phyloP scores from a whole-genome alignment of 768 basidiomycete species.

The Collybia sp. region DNA sequence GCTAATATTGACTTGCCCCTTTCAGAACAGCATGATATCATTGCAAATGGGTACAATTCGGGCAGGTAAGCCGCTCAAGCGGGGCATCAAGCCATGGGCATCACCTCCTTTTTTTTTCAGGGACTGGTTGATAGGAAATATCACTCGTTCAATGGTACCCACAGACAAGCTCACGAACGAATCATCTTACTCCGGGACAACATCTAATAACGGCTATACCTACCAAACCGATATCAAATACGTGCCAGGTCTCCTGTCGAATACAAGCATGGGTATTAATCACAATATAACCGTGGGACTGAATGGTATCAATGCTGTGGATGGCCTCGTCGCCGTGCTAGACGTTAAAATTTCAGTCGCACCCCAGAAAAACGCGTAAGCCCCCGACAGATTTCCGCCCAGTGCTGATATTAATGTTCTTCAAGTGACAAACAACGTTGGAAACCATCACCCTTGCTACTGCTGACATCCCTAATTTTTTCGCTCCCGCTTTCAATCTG shows the following conservation, averaged over 20 bases:
- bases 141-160: constrained; percentile 49
- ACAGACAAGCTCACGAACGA: constrained; percentile 49
- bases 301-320: constrained; percentile 57
- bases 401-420: too few species aligned
- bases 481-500: too few species aligned
- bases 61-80: constrained; percentile 46
- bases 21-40: constrained; percentile 63
- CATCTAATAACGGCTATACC: constrained; percentile 61
- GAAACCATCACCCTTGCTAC: too few species aligned
- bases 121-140: constrained; percentile 84
- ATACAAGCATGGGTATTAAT: constrained; percentile 67
- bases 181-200: constrained; percentile 58
- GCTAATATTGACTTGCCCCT: constrained; percentile 2
- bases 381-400: too few species aligned
- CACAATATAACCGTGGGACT: constrained; percentile 53
- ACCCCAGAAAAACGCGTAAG: too few species aligned
- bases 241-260: constrained; percentile 63
- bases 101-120: constrained; percentile 26
- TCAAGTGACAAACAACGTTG: too few species aligned
- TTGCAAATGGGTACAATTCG: constrained; percentile 76
- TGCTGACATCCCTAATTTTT: too few species aligned
- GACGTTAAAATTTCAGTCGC: constrained; percentile 51
- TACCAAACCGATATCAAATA: constrained; percentile 71
- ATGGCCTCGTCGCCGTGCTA: constrained; percentile 80
- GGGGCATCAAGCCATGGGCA: background rate